Percentiles rank a stretch among this genome's conserved stretches.
phyloP scores from a whole-genome alignment of 192 early-diverging fungal genomes.

The Phlyctochytrium bullatum region DNA sequence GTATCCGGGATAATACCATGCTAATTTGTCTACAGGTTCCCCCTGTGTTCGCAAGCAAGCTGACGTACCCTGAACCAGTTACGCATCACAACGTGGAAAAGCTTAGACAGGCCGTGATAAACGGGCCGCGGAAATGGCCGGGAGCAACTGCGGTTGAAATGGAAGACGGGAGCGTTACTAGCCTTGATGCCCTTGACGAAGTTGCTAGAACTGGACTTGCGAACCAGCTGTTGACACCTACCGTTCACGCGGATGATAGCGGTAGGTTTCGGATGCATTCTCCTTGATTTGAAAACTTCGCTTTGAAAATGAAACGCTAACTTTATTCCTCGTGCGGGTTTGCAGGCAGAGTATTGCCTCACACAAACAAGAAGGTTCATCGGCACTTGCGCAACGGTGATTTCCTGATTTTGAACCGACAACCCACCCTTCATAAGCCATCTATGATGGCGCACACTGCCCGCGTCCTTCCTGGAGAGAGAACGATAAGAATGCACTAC shows the following conservation, averaged over 20 bases:
- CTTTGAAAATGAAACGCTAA: no score
- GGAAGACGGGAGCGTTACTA: conserved; percentile 88
- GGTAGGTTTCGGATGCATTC: no score
- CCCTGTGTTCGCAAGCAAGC: conserved; percentile 87
- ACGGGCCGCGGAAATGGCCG: conserved; percentile 94
- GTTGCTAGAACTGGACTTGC: conserved; percentile 91
- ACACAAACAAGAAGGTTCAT: conserved; percentile 94
- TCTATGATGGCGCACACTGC: conserved; percentile 99
- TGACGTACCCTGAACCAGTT: conserved; percentile 98
- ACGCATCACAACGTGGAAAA: conserved; percentile 93
- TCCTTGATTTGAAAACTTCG: conserved; percentile 22
- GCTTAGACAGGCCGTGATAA: conserved; percentile 87
- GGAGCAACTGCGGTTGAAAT: conserved; percentile 93
- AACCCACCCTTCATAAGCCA: conserved; percentile 99
- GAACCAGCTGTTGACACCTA: conserved; percentile 74
- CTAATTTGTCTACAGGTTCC: conserved; percentile 56
- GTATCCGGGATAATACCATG: neutral
- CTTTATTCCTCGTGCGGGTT: neutral
- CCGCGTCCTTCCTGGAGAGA: conserved; percentile 91
- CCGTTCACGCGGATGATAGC: conserved; percentile 26
- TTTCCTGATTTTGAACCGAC: conserved; percentile 95
- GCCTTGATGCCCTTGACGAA: conserved; percentile 73
- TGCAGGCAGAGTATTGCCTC: conserved; percentile 34
- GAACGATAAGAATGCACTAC: conserved; percentile 99
- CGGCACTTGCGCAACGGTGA: conserved; percentile 97